Evolutionary conservation across 805 yeast species (phyloP).

Genomic region (Candida endomychidarum): DNA sequence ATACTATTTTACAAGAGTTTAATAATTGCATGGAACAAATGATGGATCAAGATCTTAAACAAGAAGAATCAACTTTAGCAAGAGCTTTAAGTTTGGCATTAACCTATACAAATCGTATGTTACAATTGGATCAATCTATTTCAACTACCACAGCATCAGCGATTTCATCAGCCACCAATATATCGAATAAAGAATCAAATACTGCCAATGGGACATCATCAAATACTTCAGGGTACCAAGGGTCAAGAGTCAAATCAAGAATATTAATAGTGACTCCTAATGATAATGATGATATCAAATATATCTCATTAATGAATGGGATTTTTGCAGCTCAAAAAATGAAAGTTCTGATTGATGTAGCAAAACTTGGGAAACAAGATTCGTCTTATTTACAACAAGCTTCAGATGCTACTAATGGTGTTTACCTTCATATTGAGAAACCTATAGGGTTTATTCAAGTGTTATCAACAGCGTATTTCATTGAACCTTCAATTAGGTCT

Average conservation of each 20-base stretch:
- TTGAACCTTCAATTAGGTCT: conserved; percentile 82
- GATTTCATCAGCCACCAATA: conserved; percentile 37
- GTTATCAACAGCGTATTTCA: conserved; percentile 73
- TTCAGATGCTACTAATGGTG: conserved; percentile 90
- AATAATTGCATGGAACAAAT: conserved; percentile 29
- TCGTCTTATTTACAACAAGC: conserved; percentile 94
- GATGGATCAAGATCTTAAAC: conserved; percentile 35
- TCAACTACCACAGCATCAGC: conserved; percentile 46
- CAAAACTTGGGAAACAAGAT: conserved; percentile 62
- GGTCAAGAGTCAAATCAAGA: conserved; percentile 31
- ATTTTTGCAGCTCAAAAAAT: conserved; percentile 94
- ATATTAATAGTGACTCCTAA: conserved; percentile 63
- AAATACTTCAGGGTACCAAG: conserved; percentile 17
- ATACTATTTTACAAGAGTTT: conserved; percentile 61
- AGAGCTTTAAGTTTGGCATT: conserved; percentile 84
- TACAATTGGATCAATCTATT: conserved; percentile 48
- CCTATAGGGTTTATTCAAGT: conserved; percentile 83
- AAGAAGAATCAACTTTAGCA: conserved; percentile 42
- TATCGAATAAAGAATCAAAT: conserved; percentile 17
- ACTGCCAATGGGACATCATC: conserved; percentile 12
- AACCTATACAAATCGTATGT: conserved; percentile 70
- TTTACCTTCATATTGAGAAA: conserved; percentile 67
- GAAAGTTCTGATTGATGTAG: conserved; percentile 87
- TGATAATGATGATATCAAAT: conserved; percentile 75
- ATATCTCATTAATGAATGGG: conserved; percentile 91